phyloP scores from a whole-genome alignment of 2,329 filamentous ascomycete species.

The Colletotrichum sp. region DNA sequence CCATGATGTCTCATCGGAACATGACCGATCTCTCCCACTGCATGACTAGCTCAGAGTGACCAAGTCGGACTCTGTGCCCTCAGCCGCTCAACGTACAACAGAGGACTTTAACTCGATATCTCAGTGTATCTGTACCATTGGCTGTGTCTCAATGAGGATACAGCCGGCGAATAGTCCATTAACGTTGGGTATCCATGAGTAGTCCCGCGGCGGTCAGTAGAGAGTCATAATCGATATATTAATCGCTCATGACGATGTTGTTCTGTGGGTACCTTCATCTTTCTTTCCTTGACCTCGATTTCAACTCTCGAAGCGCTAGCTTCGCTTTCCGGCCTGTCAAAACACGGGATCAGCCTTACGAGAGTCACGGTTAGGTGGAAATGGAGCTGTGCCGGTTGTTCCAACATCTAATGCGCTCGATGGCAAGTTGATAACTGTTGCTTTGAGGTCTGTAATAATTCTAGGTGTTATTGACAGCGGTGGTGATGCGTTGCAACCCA shows the following conservation, averaged over 20 bases:
- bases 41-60: background rate
- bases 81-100: background rate
- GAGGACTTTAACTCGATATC: background rate
- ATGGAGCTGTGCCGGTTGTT: rapidly evolving
- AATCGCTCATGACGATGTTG: background rate
- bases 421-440: background rate
- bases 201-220: background rate
- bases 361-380: rapidly evolving
- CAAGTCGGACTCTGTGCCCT: background rate
- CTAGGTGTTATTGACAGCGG: background rate
- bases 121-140: background rate
- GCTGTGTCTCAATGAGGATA: background rate
- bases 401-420: background rate
- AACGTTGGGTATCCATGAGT: background rate
- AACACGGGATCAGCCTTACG: background rate
- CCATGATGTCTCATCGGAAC: background rate
- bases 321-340: background rate
- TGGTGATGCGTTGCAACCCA: background rate
- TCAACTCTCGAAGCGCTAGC: background rate
- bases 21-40: background rate
- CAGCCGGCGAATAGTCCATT: background rate
- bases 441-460: background rate
- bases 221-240: background rate
- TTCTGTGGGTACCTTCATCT: background rate
- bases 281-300: background rate